Evolutionary conservation across 176 grass and related monocot genomes (phyloP).

Genomic region (Musa schizocarpa): DNA sequence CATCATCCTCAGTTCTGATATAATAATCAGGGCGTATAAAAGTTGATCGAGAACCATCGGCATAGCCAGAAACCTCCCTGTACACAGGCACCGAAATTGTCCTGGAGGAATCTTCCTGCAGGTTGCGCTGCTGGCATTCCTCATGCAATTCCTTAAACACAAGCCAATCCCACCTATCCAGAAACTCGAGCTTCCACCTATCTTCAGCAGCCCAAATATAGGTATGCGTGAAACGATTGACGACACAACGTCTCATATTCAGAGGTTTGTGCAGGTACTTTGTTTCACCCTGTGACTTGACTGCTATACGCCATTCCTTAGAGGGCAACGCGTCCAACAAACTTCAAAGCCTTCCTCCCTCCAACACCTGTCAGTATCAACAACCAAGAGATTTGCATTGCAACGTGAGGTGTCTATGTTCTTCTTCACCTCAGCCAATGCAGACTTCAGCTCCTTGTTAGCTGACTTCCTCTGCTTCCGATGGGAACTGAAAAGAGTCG

Average conservation of each 20-base stretch:
- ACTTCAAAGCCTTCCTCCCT: slow-evolving; percentile 73
- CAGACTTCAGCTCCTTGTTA: slow-evolving; percentile 28
- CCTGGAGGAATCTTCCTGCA: slow-evolving; percentile 23
- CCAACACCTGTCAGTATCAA: slow-evolving; percentile 60
- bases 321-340: slow-evolving; percentile 37
- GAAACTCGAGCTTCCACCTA: slow-evolving; percentile 79
- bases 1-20: slow-evolving; percentile 57
- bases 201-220: slow-evolving; percentile 79
- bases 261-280: slow-evolving; percentile 46
- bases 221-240: slow-evolving; percentile 84
- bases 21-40: slow-evolving; percentile 56
- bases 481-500: slow-evolving; percentile 47
- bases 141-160: slow-evolving; percentile 83
- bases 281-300: slow-evolving; percentile 50
- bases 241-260: slow-evolving; percentile 48
- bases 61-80: slow-evolving; percentile 36
- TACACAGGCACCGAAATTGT: slow-evolving; percentile 65
- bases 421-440: slow-evolving; percentile 58
- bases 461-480: slow-evolving; percentile 43
- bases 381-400: slow-evolving; percentile 58
- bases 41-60: slow-evolving; percentile 22
- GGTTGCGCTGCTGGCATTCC: slow-evolving; percentile 56
- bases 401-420: slow-evolving; percentile 59
- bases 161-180: slow-evolving; percentile 78
- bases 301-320: slow-evolving; percentile 69